Conservation (phyloP, 1,284 basidiomycete species). For the Ceratobasidium sp. region DNA sequence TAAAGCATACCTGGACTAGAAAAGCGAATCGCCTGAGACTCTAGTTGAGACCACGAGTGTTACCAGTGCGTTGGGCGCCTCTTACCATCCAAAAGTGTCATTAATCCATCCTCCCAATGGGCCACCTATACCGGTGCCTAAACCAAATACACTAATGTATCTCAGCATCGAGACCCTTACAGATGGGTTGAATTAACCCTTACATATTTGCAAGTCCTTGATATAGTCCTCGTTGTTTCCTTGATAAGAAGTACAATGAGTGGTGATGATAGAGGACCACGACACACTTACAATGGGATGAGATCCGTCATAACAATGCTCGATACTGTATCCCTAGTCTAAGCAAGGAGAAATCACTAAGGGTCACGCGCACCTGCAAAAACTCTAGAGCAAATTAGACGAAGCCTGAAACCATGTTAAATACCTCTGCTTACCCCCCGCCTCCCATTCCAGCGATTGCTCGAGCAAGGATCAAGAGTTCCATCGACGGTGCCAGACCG, state of each 20-base stretch:
- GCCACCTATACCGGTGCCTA: slow-evolving; percentile 85
- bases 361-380: too few relatives aligned
- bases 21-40: slow-evolving; percentile 60
- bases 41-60: slow-evolving; percentile 17
- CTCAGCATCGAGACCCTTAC: slow-evolving; percentile 17
- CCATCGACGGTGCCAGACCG: slow-evolving; percentile 87
- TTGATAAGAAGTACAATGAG: neutral
- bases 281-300: slow-evolving; percentile 77
- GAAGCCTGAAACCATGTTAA: slow-evolving; percentile 79
- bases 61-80: slow-evolving; percentile 53
- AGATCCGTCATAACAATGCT: slow-evolving; percentile 83
- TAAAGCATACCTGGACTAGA: slow-evolving; percentile 70
- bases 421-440: slow-evolving; percentile 73
- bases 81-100: slow-evolving; percentile 84
- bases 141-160: slow-evolving; percentile 72
- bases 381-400: slow-evolving; percentile 45
- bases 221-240: slow-evolving; percentile 88
- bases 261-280: neutral
- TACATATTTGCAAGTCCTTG: slow-evolving; percentile 92
- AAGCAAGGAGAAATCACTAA: too few relatives aligned
- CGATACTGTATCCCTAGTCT: slow-evolving; percentile 66
- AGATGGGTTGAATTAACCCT: slow-evolving; percentile 50
- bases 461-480: slow-evolving; percentile 82
- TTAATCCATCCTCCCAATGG: slow-evolving; percentile 91
- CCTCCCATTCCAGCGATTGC: slow-evolving; percentile 92